Percentiles rank a stretch among this genome's conserved stretches.
phyloP scores from a whole-genome alignment of 176 grass and related monocot species.

The Oryza glumipatula region DNA sequence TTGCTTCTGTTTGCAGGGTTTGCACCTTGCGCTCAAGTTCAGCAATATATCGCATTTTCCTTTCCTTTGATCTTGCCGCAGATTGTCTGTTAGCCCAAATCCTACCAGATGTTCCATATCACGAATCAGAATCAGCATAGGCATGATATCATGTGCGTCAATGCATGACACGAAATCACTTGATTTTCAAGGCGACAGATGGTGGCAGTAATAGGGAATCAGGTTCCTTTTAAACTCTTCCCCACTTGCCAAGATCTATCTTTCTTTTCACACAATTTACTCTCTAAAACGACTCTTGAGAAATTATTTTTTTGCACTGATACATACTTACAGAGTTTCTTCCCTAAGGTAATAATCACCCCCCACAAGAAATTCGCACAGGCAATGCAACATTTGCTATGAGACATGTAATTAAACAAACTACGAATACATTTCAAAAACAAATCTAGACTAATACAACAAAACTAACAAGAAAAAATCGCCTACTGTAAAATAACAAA shows the following conservation, averaged over 20 bases:
- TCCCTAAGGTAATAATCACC: neutral
- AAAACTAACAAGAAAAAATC: slow-evolving; percentile 3
- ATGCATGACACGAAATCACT: neutral
- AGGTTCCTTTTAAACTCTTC: neutral
- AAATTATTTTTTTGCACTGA: slow-evolving; percentile 1
- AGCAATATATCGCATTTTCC: slow-evolving; percentile 75
- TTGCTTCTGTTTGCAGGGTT: slow-evolving; percentile 69
- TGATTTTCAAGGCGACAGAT: slow-evolving; percentile 11
- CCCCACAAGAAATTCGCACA: neutral
- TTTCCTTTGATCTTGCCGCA: slow-evolving; percentile 87
- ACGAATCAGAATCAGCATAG: slow-evolving; percentile 33
- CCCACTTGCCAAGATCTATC: neutral
- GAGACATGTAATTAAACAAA: neutral
- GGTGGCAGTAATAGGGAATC: neutral
- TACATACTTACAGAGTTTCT: neutral
- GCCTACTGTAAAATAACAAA: slow-evolving; percentile 5
- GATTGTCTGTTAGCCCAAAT: slow-evolving; percentile 91
- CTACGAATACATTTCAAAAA: slow-evolving; percentile 1
- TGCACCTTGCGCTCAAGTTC: slow-evolving; percentile 72
- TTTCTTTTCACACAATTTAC: slow-evolving; percentile 10
- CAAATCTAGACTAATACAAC: neutral
- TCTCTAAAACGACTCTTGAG: neutral
- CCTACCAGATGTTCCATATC: slow-evolving; percentile 41
- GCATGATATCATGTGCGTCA: slow-evolving; percentile 28
- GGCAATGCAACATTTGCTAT: slow-evolving; percentile 5